phyloP scores from a whole-genome alignment of 1,139 yeast species.

The Protomyces lactucae-debilis region DNA sequence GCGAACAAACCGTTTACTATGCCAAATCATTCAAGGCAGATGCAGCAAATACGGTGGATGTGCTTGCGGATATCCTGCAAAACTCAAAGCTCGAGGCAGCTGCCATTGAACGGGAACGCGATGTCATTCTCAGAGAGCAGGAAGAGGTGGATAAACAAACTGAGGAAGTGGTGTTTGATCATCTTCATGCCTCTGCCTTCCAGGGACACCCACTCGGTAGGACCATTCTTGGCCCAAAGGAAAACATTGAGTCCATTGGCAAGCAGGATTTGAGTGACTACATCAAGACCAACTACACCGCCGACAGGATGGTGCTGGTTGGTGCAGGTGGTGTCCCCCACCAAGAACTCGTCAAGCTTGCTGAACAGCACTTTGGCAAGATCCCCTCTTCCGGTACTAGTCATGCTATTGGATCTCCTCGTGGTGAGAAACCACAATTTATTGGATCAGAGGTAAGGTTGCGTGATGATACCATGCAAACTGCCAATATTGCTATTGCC shows the following conservation, averaged over 20 bases:
- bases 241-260: slow-evolving; percentile 74
- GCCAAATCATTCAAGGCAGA: slow-evolving; percentile 81
- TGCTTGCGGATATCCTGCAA: slow-evolving; percentile 82
- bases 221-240: slow-evolving; percentile 94
- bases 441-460: slow-evolving; percentile 81
- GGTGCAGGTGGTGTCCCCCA: slow-evolving; percentile 95
- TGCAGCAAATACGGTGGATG: slow-evolving; percentile 79
- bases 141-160: slow-evolving; percentile 98
- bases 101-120: slow-evolving; percentile 93
- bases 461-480: slow-evolving; percentile 76
- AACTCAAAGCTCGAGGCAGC: slow-evolving; percentile 71
- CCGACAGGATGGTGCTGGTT: slow-evolving; percentile 95
- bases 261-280: slow-evolving; percentile 71
- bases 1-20: slow-evolving; percentile 95
- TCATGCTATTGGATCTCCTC: slow-evolving; percentile 66
- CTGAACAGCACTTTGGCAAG: slow-evolving; percentile 70
- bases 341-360: slow-evolving; percentile 69
- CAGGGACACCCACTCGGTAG: slow-evolving; percentile 91
- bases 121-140: slow-evolving; percentile 90
- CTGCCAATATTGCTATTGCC: slow-evolving; percentile 86
- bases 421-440: slow-evolving; percentile 68
- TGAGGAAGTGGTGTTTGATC: slow-evolving; percentile 97
- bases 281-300: slow-evolving; percentile 81
- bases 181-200: slow-evolving; percentile 86
- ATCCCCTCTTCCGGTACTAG: slow-evolving; percentile 62